Evolutionary conservation across 1,284 basidiomycete species (phyloP).

Genomic region (Pseudozyma thailandica): DNA sequence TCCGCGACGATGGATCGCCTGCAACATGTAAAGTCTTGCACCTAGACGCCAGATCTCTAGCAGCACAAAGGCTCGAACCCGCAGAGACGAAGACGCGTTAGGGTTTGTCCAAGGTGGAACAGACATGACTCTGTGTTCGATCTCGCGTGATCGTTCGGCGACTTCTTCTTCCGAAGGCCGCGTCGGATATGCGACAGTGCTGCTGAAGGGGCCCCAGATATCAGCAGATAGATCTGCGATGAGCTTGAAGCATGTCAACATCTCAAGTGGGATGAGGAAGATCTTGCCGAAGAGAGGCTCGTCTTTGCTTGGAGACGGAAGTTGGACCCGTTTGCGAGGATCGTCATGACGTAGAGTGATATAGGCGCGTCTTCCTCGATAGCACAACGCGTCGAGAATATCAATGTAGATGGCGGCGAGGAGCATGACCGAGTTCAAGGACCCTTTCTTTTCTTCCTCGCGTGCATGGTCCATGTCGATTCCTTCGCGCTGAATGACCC

Average conservation of each 20-base stretch:
- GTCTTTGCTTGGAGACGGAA: conserved; percentile 4
- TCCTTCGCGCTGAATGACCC: conserved; percentile 37
- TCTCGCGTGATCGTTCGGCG: conserved; percentile 20
- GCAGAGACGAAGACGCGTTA: conserved; percentile 26
- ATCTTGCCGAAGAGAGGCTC: conserved; percentile 44
- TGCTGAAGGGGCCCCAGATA: conserved; percentile 37
- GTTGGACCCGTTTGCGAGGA: neutral
- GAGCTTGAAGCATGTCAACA: conserved; percentile 50
- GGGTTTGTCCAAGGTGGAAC: conserved; percentile 43
- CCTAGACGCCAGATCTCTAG: conserved; percentile 57
- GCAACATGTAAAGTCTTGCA: conserved; percentile 40
- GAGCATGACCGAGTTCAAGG: conserved; percentile 36
- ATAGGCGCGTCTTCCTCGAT: conserved; percentile 33
- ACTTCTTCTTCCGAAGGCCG: conserved; percentile 34
- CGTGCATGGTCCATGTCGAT: conserved; percentile 34
- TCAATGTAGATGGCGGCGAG: conserved; percentile 44
- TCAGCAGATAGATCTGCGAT: conserved; percentile 51
- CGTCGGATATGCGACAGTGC: conserved; percentile 2
- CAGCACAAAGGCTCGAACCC: conserved; percentile 42
- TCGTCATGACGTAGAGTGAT: conserved; percentile 13
- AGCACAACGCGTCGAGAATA: conserved; percentile 35
- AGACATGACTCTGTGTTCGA: conserved; percentile 42
- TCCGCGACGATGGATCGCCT: conserved; percentile 48
- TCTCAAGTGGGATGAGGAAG: conserved; percentile 34
- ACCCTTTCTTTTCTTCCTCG: conserved; percentile 41